phyloP scores from a whole-genome alignment of 164 flowering plant species.

The Vitis cinerea region DNA sequence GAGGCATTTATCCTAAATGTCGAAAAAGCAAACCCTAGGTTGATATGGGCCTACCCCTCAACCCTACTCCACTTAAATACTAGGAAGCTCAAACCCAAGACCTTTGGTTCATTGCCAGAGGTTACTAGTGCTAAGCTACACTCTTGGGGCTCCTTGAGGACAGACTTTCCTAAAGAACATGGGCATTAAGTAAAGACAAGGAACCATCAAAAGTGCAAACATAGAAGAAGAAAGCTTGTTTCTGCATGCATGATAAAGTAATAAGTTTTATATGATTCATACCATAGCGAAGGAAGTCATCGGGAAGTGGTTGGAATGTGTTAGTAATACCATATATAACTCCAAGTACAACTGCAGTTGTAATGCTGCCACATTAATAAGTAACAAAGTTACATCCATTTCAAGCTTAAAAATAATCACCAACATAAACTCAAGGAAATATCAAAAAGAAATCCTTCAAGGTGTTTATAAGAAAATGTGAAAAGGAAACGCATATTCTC shows the following conservation, averaged over 20 bases:
- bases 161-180: too few relatives aligned
- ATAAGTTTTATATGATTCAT: constrained; percentile 13
- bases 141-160: too few relatives aligned
- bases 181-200: background rate
- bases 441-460: background rate
- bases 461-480: background rate
- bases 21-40: too few relatives aligned
- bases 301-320: constrained; percentile 63
- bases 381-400: constrained; percentile 1
- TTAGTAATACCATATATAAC: constrained; percentile 56
- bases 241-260: background rate
- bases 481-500: background rate
- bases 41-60: too few relatives aligned
- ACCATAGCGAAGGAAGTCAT: constrained; percentile 80
- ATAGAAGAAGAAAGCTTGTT: background rate
- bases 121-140: too few relatives aligned
- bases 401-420: background rate
- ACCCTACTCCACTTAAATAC: too few relatives aligned
- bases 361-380: constrained; percentile 49
- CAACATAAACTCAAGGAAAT: background rate
- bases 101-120: too few relatives aligned
- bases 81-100: too few relatives aligned
- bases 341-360: constrained; percentile 70
- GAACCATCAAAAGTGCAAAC: background rate
- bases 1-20: too few relatives aligned